phyloP scores from a whole-genome alignment of 73 alveolate species.

The Stentor roeselii region DNA sequence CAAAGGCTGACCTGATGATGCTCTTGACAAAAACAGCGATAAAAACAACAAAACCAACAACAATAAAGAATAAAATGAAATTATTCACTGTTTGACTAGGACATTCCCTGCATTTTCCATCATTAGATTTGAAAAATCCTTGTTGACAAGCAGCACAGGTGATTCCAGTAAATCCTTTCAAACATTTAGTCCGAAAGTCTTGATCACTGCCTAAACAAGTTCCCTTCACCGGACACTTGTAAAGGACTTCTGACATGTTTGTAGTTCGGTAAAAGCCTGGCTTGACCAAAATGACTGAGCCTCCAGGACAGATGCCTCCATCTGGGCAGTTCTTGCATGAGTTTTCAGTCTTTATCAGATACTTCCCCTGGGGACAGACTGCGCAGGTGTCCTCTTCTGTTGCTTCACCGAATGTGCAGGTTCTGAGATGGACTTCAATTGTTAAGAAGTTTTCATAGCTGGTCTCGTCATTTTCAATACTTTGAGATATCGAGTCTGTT shows the following conservation, averaged over 20 bases:
- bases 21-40: constrained; percentile 36
- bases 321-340: not conserved
- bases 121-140: constrained; percentile 49
- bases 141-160: constrained; percentile 62
- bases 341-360: not conserved
- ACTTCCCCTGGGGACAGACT: not conserved
- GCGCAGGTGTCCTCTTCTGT: not conserved
- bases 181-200: constrained; percentile 38
- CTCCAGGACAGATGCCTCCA: not conserved
- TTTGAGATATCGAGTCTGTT: not conserved
- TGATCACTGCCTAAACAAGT: not conserved
- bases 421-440: not conserved
- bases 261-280: not conserved
- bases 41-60: constrained; percentile 24
- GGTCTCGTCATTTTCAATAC: not conserved
- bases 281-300: not conserved
- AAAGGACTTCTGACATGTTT: not conserved
- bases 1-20: constrained; percentile 36
- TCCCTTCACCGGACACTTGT: not conserved
- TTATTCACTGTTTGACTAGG: constrained; percentile 39
- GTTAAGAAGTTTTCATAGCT: not conserved
- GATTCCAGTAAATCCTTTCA: constrained; percentile 57
- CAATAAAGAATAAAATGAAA: constrained; percentile 35
- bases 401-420: not conserved
- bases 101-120: constrained; percentile 45